phyloP scores from a whole-genome alignment of 2,329 filamentous ascomycete species.

The Saccharata proteae region DNA sequence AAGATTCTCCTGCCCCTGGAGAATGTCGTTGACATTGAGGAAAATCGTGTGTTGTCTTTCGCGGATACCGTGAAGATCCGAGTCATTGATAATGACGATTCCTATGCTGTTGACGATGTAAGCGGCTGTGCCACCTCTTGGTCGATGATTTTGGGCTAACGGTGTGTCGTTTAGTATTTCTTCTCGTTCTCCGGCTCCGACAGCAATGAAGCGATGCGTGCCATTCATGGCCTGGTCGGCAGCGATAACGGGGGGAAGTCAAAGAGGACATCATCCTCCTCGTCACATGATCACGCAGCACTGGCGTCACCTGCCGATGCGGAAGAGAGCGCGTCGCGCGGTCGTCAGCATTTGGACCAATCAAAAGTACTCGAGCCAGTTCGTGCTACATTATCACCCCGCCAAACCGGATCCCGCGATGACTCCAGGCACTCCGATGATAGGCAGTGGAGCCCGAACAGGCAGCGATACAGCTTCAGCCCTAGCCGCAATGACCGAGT shows the following conservation, averaged over 20 bases:
- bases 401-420: no score
- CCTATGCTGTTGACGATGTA: constrained; percentile 93
- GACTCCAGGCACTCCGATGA: no score
- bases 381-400: no score
- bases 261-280: no score
- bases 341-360: no score
- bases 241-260: not conserved
- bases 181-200: constrained; percentile 89
- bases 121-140: constrained; percentile 35
- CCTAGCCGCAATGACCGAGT: no score
- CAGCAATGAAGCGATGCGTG: constrained; percentile 69
- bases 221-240: constrained; percentile 63
- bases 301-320: no score
- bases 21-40: constrained; percentile 86
- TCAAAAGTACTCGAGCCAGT: no score
- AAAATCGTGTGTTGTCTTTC: constrained; percentile 80
- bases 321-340: no score
- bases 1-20: constrained; percentile 85
- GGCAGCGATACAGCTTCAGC: no score
- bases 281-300: no score
- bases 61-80: constrained; percentile 89
- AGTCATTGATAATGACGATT: constrained; percentile 87
- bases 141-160: constrained; percentile 15
- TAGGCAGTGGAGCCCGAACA: no score
- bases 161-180: constrained; percentile 62